These are phyloP conservation scores for Xylaria cubensis DNA, from an alignment of 495 filamentous ascomycete genomes.

Conservation along the genomic window DNA sequence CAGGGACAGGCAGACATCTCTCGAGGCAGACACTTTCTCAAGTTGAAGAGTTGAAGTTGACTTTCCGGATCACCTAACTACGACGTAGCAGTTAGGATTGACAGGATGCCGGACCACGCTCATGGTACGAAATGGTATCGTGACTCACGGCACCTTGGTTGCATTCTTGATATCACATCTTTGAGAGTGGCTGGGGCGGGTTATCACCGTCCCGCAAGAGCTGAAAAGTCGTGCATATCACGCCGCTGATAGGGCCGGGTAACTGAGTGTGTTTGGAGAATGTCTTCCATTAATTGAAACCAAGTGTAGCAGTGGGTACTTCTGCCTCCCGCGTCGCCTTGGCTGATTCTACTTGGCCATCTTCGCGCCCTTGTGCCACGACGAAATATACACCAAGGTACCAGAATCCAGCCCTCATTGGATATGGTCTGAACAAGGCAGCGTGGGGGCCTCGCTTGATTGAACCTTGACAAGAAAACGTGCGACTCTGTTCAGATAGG, in stretches of 20 bases:
- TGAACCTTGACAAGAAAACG: background rate
- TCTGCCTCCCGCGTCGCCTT: constrained; percentile 4
- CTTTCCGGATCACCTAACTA: background rate
- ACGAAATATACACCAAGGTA: background rate
- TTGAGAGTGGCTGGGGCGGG: constrained; percentile 15
- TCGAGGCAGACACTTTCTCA: background rate
- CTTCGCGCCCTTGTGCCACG: constrained; percentile 8
- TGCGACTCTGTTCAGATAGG: background rate
- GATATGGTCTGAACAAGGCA: background rate
- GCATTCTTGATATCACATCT: background rate
- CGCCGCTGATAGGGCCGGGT: constrained; percentile 16
- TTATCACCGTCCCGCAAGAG: constrained; percentile 12
- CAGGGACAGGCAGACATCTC: background rate
- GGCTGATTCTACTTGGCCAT: constrained; percentile 3
- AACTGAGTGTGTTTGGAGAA: background rate
- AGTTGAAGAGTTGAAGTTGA: background rate
- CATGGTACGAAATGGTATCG: background rate
- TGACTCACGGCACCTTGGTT: background rate
- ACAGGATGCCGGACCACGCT: background rate
- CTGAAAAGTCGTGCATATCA: constrained; percentile 13
- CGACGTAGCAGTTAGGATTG: background rate
- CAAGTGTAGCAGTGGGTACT: constrained; percentile 9
- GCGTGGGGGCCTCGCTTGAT: constrained; percentile 9
- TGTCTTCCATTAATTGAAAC: constrained; percentile 7
- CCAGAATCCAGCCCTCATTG: background rate